Conservation (phyloP, 1,139 yeast species). For the Pneumocystis canis region DNA sequence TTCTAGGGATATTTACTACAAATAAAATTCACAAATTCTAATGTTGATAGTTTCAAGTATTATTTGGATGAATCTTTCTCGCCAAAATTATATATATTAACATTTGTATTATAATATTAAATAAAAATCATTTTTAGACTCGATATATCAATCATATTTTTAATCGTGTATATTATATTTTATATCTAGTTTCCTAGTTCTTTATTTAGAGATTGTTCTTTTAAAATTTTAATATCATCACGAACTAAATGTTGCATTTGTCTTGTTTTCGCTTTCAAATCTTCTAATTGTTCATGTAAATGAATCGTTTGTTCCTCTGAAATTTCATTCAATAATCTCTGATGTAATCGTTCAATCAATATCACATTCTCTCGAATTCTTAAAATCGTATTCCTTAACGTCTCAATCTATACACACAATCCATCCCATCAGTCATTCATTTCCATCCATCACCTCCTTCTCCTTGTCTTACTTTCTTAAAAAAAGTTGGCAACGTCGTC, state of each 20-base stretch:
- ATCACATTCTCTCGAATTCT: slow-evolving; percentile 67
- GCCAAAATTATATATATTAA: not conserved
- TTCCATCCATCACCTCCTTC: too few relatives aligned
- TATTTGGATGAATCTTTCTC: not conserved
- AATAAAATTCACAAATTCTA: not conserved
- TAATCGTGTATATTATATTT: not conserved
- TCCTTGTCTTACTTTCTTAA: not conserved
- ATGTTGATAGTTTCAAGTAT: not conserved
- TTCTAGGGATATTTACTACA: not conserved
- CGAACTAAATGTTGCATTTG: slow-evolving; percentile 64
- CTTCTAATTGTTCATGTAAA: slow-evolving; percentile 62
- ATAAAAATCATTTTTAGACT: not conserved
- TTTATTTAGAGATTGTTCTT: not conserved
- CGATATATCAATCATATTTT: not conserved
- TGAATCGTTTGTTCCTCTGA: slow-evolving; percentile 57
- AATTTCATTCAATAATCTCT: slow-evolving; percentile 69
- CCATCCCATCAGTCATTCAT: not conserved
- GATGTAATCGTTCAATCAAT: slow-evolving; percentile 67
- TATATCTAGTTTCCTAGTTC: not conserved
- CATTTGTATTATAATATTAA: too few relatives aligned
- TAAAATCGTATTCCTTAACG: slow-evolving; percentile 64
- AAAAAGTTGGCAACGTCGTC: not conserved
- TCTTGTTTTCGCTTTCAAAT: slow-evolving; percentile 62
- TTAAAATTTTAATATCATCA: slow-evolving; percentile 58
- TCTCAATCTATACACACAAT: slow-evolving; percentile 59